phyloP scores from a whole-genome alignment of 2,329 filamentous ascomycete species.

The Neofusicoccum kwambonambiense region DNA sequence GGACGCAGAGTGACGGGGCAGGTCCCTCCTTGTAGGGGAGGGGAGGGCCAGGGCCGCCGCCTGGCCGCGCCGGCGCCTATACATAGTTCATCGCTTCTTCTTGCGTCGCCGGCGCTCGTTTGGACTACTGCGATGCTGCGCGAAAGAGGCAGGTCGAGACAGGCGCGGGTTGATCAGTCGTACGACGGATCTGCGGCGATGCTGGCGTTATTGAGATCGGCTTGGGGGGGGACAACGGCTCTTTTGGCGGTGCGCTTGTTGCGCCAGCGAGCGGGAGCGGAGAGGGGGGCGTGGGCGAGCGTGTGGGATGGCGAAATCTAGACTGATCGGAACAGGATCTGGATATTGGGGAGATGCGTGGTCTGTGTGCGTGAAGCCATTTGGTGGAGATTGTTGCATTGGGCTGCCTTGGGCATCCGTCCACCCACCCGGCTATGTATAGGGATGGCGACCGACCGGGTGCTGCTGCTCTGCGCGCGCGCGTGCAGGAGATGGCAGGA shows the following conservation, averaged over 20 bases:
- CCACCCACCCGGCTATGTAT: too few relatives aligned
- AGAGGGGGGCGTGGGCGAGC: background rate
- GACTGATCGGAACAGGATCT: background rate
- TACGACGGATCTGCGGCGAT: slow-evolving; percentile 8
- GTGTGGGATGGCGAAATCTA: background rate
- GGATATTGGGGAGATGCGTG: background rate
- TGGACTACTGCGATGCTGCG: background rate
- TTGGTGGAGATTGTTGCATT: slow-evolving; percentile 1
- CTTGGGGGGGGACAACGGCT: background rate
- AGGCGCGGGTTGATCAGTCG: slow-evolving; percentile 11
- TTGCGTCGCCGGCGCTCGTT: background rate
- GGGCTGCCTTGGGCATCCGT: background rate
- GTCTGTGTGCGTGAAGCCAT: background rate
- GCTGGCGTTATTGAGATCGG: slow-evolving; percentile 12
- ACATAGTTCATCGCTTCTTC: background rate
- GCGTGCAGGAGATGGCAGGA: background rate
- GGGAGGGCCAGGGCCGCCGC: background rate
- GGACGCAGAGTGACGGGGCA: background rate
- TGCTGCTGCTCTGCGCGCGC: background rate
- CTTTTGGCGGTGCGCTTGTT: background rate
- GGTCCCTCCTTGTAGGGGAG: background rate
- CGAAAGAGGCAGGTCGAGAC: slow-evolving; percentile 6
- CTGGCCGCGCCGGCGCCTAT: background rate
- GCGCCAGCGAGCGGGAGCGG: slow-evolving; percentile 1
- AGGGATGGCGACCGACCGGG: background rate